Evolutionary conservation across 257 asterid species (phyloP).

Genomic region (Solanum bukasovii): DNA sequence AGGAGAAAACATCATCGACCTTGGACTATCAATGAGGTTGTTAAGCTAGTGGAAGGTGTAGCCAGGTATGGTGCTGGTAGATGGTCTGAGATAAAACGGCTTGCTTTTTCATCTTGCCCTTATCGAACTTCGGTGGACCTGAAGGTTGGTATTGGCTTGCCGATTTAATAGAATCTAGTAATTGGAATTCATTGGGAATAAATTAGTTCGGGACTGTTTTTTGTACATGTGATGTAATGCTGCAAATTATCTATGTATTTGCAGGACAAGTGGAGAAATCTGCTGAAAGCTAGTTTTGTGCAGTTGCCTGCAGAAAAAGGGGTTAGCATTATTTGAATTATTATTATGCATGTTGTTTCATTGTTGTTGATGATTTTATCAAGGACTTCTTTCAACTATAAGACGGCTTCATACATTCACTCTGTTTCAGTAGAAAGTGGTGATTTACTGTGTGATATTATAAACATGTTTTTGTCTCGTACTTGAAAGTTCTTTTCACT

Average conservation of each 20-base stretch:
- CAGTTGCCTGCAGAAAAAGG: slow-evolving; percentile 63
- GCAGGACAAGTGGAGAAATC: slow-evolving; percentile 99
- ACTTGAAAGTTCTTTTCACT: not conserved
- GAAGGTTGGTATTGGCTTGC: slow-evolving; percentile 40
- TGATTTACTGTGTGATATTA: not conserved
- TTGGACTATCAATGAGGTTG: slow-evolving; percentile 84
- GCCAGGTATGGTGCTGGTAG: slow-evolving; percentile 89
- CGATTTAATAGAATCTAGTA: not conserved
- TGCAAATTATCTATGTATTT: not conserved
- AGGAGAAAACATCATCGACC: slow-evolving; percentile 97
- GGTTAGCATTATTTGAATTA: slow-evolving; percentile 33
- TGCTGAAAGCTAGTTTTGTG: slow-evolving; percentile 76
- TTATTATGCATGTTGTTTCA: not conserved
- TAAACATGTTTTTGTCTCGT: not conserved
- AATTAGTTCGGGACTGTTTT: not conserved
- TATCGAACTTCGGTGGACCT: slow-evolving; percentile 96
- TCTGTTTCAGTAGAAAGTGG: not conserved
- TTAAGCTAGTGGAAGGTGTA: slow-evolving; percentile 90
- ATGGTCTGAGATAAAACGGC: slow-evolving; percentile 96
- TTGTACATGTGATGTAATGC: not conserved
- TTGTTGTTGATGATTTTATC: not conserved
- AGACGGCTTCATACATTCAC: not conserved
- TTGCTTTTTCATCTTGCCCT: slow-evolving; percentile 73
- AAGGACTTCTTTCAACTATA: not conserved
- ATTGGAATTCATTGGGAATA: not conserved